A percentile compares a stretch with the other conserved stretches of the same genome.
phyloP scores from a whole-genome alignment of 495 filamentous ascomycete genomes.

The Ramalina intermedia region DNA sequence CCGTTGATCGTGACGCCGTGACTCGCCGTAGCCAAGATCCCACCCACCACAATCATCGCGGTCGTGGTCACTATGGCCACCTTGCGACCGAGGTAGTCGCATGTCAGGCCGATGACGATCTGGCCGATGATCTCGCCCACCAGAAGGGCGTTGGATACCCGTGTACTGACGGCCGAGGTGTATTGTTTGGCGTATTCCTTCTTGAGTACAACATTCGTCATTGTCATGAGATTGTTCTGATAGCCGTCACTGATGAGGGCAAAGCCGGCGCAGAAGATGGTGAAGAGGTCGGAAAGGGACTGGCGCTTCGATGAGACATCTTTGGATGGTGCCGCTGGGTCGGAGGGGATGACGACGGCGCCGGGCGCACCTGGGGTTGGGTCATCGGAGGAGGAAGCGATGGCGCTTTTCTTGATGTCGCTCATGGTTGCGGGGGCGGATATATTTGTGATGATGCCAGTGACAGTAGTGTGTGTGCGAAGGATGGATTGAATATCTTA shows the following conservation, averaged over 20 bases:
- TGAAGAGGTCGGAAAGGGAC: conserved; percentile 31
- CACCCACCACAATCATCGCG: conserved; percentile 35
- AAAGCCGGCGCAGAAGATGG: conserved; percentile 34
- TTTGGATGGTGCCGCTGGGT: conserved; percentile 13
- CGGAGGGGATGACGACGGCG: not conserved
- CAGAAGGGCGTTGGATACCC: conserved; percentile 38
- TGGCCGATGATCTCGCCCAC: conserved; percentile 40
- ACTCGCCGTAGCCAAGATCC: conserved; percentile 34
- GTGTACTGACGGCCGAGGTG: conserved; percentile 29
- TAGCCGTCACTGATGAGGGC: conserved; percentile 40
- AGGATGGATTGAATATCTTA: too few species aligned
- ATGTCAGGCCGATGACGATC: conserved; percentile 33
- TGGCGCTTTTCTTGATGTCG: not conserved
- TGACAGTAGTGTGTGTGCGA: too few species aligned
- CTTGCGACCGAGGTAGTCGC: conserved; percentile 40
- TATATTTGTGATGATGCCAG: too few species aligned
- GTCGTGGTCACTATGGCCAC: conserved; percentile 37
- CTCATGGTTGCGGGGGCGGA: not conserved
- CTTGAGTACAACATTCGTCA: conserved; percentile 36
- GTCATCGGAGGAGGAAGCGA: not conserved
- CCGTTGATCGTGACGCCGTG: conserved; percentile 31
- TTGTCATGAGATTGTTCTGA: conserved; percentile 41
- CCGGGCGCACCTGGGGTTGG: conserved; percentile 5
- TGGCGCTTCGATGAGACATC: conserved; percentile 24
- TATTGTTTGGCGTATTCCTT: conserved; percentile 32